Evolutionary conservation across 1,139 yeast species (phyloP), one percentile per base, ranked within the genome.

Genomic region (Suzukiozyma palmioleophila): DNA sequence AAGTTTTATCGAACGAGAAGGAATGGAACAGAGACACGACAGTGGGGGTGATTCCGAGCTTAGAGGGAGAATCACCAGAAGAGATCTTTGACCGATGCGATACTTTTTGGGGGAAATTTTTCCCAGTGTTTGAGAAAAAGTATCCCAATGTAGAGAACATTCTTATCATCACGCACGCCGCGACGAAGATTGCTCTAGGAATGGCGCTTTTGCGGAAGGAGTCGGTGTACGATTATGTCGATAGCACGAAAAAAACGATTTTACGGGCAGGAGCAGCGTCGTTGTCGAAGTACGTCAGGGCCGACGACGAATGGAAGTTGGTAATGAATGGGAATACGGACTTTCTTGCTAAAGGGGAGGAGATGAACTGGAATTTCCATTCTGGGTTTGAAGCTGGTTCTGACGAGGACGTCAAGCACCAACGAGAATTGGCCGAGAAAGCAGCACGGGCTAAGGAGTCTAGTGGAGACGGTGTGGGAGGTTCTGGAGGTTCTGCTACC

Each of bases 351-450:
- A 61, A 73, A 8, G 96, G 96, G n/a, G 95, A 87, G 58, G 95
- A 86, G 60, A 85, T 88, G 92, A 84, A 84, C 56, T 87, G 96
- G 96, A 77, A 81, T 48, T 87, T 87, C 64, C 79, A 77, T 53
- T 65, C 61, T 40, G 75, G 74, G 21, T 79, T 76, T 47, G 90
- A 83, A 55, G 90, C 92, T 1, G 92, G 92, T 2, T 81, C 89
- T 1, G 84, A 80, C 42, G 90, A 81, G 40, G 92, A 84, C 56
- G 73, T 82, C 28, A 74, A 70, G 48, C 74, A 77, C 3, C 64
- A 81, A 51, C 51, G 52, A 47, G 54, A 48, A 39, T 60, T 53
- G 47, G 84, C 53, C 51, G 51, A 43, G 52, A 58, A 52, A 39
- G 35, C 32, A 18, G 22, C 7, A 18, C 22, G 22, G 22, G 7